Base-by-base conservation (phyloP, 2,329 filamentous ascomycete genomes). In the Trichophyton equinum region DNA sequence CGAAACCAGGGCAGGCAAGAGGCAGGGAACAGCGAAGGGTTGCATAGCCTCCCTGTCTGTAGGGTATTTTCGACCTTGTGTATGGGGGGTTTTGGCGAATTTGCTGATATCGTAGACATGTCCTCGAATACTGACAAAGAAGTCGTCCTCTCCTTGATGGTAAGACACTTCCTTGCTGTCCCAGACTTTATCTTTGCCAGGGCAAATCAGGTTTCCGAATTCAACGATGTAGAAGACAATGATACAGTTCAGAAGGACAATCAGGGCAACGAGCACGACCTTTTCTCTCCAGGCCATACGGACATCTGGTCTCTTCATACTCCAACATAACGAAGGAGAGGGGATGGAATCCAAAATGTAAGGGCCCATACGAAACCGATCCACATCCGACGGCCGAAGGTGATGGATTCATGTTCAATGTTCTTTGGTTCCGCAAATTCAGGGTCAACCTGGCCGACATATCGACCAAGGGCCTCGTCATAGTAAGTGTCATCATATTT, bases 231-330 rank as follows among this genome's bases (percentile, higher is more conserved):
- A 96, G 76, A 99, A 99, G 62, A 96, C 80, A 63, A 99, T 83
- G 30, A 83, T 70, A 44, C 72, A 90, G 74, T 99, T 99, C 66
- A 95, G 75, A 11, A 99, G 68, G 33, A 88, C 71, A 67, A 99
- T 97, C 59, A 96, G 68, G 62, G 88, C 78, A 55, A 91, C 85
- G 9, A 99, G 78, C 0, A 94, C 87, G 9, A 99, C 58, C 75
- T 99, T 99, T 70, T 99, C 94, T 74, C 94, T 84, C 94, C 94
- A 99, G 0, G 94, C 94, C 84, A 96, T 88, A 27, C 94, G 88
- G 7, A 99, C 90, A 75, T 99, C 94, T 1, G 91, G 94, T 60
- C 94, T 86, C 76, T 95, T 95, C 94, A 99, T 99, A 22, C 92
- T 36, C 94, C 94, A 62, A 97, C 70, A 62, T 81, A 86, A n/a